Base-by-base conservation (phyloP, 345 rosid species). In the Streptanthus diversifolius region DNA sequence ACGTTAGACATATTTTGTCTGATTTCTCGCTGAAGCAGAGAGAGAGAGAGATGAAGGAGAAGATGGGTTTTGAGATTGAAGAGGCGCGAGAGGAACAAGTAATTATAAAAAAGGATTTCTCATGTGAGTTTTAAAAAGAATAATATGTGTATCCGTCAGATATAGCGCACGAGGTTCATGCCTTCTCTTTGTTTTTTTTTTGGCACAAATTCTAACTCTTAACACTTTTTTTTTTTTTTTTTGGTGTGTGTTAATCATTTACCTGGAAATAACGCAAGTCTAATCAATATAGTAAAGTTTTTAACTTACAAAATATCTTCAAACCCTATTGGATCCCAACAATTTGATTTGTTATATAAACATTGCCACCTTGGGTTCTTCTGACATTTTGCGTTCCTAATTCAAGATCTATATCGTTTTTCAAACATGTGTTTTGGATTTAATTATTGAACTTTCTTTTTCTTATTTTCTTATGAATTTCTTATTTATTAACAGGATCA, bases 1-100 rank as follows among this genome's bases (percentile, higher is more conserved):
- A 82, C 82, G 68, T 82, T 79, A 5, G 90, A 71, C 93, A 86
- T 90, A 25, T 66, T 52, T 44, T 58, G 30, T 57, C 24, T 55
- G 33, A 22, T 25, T 51, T 51, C 9, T 24, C 17, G 32, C 15
- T 51, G 17, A 13, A 13, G 33, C 33, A 30, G 25, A 40, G 54
- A 19, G 18, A n/a, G 33, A 35, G 56, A 47, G 24, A 17, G 21
- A 44, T 32, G 17, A 8, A 33, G 24, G 3, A 8, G 37, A 5
- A 4, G 17, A 22, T 57, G 29, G 13, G 3, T n/a, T 21, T 60
- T 22, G 35, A 72, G 62, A 43, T 27, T 27, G 66, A 35, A 58
- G 63, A 49, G 33, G 53, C 49, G 53, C 24, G 36, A 58, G 68
- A 48, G 70, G 58, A 36, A 6, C 49, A 19, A 9, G 49, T 12